These are phyloP conservation scores for Gossypium turneri DNA, from an alignment of 345 rosid genomes.

Conservation along the genomic window DNA sequence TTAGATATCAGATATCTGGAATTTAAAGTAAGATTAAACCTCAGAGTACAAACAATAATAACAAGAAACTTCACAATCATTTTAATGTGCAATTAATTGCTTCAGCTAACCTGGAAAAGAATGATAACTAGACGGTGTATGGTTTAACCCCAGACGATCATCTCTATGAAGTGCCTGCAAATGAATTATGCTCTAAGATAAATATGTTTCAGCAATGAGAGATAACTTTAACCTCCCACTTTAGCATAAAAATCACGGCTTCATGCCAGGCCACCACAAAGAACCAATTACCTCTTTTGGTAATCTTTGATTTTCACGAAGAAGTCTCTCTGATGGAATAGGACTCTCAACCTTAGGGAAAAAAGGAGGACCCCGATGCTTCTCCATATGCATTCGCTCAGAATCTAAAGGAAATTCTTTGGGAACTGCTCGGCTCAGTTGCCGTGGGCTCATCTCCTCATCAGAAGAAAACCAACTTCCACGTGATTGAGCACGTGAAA, in stretches of 20 bases:
- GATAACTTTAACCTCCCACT: slow-evolving; percentile 4
- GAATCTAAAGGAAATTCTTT: slow-evolving; percentile 66
- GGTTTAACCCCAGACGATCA: slow-evolving; percentile 53
- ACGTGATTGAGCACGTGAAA: slow-evolving; percentile 56
- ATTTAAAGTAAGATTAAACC: slow-evolving; percentile 6
- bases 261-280: not conserved
- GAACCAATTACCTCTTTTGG: slow-evolving; percentile 63
- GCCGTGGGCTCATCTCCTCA: slow-evolving; percentile 81
- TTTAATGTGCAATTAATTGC: slow-evolving; percentile 4
- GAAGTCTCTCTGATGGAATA: slow-evolving; percentile 59
- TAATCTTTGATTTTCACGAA: slow-evolving; percentile 73
- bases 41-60: not conserved
- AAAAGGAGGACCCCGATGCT: slow-evolving; percentile 56
- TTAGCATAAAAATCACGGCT: not conserved
- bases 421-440: slow-evolving; percentile 48
- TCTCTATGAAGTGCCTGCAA: slow-evolving; percentile 61
- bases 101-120: slow-evolving; percentile 60
- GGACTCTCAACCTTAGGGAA: slow-evolving; percentile 64
- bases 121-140: slow-evolving; percentile 42
- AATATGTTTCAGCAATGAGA: not conserved
- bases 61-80: not conserved
- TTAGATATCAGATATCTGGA: not conserved
- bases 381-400: slow-evolving; percentile 63
- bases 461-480: slow-evolving; percentile 76
- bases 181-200: slow-evolving; percentile 14